Percentiles rank a stretch among this genome's conserved stretches.
These are phyloP conservation scores for Ceratobasidium sp. DNA, from an alignment of 1,284 basidiomycete species.

Conservation along the genomic window DNA sequence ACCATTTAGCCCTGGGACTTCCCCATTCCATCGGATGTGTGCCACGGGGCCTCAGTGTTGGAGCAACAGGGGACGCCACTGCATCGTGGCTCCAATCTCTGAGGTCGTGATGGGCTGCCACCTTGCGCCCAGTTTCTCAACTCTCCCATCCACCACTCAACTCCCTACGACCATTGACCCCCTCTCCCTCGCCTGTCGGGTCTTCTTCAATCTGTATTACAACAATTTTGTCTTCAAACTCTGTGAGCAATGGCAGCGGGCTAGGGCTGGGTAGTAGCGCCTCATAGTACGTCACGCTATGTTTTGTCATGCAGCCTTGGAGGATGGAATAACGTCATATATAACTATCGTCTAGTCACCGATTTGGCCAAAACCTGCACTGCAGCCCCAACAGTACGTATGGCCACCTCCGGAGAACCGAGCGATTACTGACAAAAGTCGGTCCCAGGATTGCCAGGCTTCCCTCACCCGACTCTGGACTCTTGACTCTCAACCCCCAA, in stretches of 20 bases:
- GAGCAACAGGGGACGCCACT: neutral
- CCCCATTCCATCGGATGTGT: neutral
- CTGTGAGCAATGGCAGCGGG: neutral
- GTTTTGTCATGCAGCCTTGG: too few relatives aligned
- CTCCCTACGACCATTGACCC: neutral
- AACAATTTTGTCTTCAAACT: neutral
- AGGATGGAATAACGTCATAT: too few relatives aligned
- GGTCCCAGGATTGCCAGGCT: too few relatives aligned
- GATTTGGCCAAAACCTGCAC: too few relatives aligned
- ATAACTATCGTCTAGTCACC: too few relatives aligned
- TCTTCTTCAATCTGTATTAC: conserved; percentile 15
- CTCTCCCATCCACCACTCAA: neutral
- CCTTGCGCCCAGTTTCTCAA: neutral
- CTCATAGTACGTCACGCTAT: too few relatives aligned
- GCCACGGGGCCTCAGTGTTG: neutral
- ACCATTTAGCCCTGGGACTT: neutral
- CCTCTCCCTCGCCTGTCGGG: neutral
- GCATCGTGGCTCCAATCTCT: neutral
- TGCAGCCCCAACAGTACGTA: too few relatives aligned
- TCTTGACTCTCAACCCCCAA: too few relatives aligned
- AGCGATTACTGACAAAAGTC: too few relatives aligned
- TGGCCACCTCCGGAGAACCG: too few relatives aligned
- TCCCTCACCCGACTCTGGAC: too few relatives aligned
- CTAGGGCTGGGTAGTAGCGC: neutral
- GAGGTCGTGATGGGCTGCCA: neutral